Base-by-base conservation (phyloP, 2,329 filamentous ascomycete species). In the Xylaria sp. region DNA sequence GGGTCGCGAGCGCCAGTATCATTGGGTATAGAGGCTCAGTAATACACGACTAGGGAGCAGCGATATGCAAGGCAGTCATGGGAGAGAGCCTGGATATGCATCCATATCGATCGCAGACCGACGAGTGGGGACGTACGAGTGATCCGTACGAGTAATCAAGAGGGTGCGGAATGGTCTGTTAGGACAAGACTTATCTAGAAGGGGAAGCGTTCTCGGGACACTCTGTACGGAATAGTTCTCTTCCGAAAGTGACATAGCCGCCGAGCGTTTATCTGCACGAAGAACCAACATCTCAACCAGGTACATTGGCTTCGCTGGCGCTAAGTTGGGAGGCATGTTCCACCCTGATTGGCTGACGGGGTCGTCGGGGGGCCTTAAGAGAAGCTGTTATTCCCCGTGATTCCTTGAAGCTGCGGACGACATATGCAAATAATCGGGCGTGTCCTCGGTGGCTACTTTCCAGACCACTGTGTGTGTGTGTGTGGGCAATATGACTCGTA, bases 1-100 rank as follows among this genome's bases (percentile, higher is more conserved):
- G 69, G 69, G 52, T 65, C 60, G 23, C 11, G 18, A 13, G 19
- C 42, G 53, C 63, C 63, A 62, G 65, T 66, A 46, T 37, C 54
- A 67, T 58, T 59, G 59, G 56, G 23, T 52, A 51, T 51, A 2
- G 47, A 30, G 16, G 37, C 34, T 54, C 57, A 56, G 61, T 61
- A 54, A 59, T 35, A 49, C 54, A 53, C 30, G 48, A 58, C 48
- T 44, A 53, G 58, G 68, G 67, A 65, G 68, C 59, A 63, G 52
- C 52, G 53, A 35, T 65, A 64, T 63, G 63, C 64, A 66, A 65
- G 65, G 64, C 59, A 59, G 58, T 67, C 63, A 56, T 61, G 39
- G 59, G 59, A 47, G 39, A 47, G 47, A 59, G 55, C 55, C 59
- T 61, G 37, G 23, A 42, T 58, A 51, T 58, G 59, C 35, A 55